Evolutionary conservation across 108 stramenopile genomes (phyloP), one percentile per base, ranked within the genome.

Genomic region (Halocafeteria seosinensis): DNA sequence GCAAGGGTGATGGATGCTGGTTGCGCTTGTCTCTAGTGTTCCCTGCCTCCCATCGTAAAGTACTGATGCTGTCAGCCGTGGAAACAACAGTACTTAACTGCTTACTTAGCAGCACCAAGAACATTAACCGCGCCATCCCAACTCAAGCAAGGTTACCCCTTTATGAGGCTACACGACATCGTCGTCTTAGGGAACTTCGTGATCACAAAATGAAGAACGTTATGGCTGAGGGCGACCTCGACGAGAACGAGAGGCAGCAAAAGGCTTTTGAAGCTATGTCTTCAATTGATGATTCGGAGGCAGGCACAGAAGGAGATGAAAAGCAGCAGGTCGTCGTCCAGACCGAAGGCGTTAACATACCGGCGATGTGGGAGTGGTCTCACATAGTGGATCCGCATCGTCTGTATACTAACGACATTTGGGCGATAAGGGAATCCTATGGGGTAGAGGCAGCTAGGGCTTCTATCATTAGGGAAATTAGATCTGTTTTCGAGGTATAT

Each of bases 401-500:
- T 11, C 66, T 95, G 8, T 59, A 81, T 37, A 88, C 89, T 25
- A 99, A 99, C 69, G 88, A 99, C 68, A 88, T 94, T 55, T 89
- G 87, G 84, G 86, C 75, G 24, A 78, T 93, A 42, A 68, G 86
- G 59, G 80, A 80, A 59, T 75, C 87, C 0, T 99, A 96, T 73
- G 97, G 97, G 62, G 93, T 99, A 5, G 97, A 99, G 66, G 97
- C 97, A 11, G 88, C 89, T 13, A 79, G 97, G 12, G 85, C 72
- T 50, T 82, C 79, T 52, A 99, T 95, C 75, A 88, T 94, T 3
- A 70, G 87, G 21, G 94, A 99, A 81, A 88, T 99, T 60, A 77
- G 81, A n/a, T 77, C 80, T 36, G 97, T 99, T 12, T 99, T 99
- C 74, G 94, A 88, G 35, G 93, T 89, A 6, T 99, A 99, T 76